A percentile compares a stretch with the other conserved stretches of the same genome.
Conservation (phyloP, 495 filamentous ascomycete genomes). For the Xanthoparmelia taractica region DNA sequence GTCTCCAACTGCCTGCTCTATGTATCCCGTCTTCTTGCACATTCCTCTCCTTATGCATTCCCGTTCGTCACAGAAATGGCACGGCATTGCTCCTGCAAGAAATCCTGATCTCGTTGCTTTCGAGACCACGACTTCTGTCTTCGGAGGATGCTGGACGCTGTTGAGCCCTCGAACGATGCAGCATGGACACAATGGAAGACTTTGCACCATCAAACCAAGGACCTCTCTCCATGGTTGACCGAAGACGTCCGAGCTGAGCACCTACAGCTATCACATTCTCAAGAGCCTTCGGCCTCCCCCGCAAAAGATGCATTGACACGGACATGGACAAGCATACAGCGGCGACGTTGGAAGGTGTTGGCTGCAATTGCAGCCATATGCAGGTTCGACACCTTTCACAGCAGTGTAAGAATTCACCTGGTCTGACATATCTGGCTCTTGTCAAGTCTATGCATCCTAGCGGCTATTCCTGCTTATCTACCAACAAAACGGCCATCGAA, state of each 20-base stretch:
- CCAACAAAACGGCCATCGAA: neutral
- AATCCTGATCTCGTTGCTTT: neutral
- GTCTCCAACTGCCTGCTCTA: neutral
- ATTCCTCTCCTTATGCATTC: neutral
- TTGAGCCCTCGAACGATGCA: neutral
- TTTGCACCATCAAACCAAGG: neutral
- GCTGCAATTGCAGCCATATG: neutral
- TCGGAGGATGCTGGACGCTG: neutral
- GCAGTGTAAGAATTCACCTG: neutral
- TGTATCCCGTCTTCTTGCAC: neutral
- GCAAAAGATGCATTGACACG: neutral
- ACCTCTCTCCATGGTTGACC: constrained; percentile 1
- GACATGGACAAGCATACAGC: neutral
- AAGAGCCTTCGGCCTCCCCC: neutral
- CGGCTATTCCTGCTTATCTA: neutral
- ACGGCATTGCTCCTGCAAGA: neutral
- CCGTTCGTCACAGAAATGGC: neutral
- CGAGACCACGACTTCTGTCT: neutral
- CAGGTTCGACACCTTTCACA: neutral
- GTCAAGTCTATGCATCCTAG: neutral
- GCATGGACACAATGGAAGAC: constrained; percentile 1
- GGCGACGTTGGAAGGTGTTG: neutral
- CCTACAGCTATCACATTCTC: neutral
- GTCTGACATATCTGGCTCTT: neutral
- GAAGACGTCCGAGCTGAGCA: constrained; percentile 3